These are phyloP conservation scores for Stagonosporopsis cucurbitacearum DNA, from an alignment of 2,329 filamentous ascomycete genomes.

Conservation along the genomic window DNA sequence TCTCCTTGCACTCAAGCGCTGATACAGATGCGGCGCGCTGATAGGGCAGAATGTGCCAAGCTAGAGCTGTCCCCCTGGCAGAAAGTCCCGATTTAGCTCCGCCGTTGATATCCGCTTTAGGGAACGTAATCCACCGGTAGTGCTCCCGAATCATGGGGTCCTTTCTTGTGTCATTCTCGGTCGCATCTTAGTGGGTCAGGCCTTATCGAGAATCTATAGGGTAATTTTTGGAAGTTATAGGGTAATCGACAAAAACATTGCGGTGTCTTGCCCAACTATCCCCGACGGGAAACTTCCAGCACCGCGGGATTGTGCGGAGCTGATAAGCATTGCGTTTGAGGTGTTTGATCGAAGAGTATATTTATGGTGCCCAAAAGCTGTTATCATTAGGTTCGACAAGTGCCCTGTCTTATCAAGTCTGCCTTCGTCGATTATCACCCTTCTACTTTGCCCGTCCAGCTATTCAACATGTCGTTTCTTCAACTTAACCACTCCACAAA, in stretches of 20 bases:
- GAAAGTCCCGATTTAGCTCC: slow-evolving; percentile 22
- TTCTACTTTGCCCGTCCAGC: slow-evolving; percentile 2
- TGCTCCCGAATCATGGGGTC: slow-evolving; percentile 23
- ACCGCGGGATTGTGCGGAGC: slow-evolving; percentile 31
- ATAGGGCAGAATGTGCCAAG: slow-evolving; percentile 27
- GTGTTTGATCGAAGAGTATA: slow-evolving; percentile 4
- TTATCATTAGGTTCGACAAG: slow-evolving; percentile 10
- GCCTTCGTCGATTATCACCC: not conserved
- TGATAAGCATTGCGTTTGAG: slow-evolving; percentile 29
- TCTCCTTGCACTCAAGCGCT: slow-evolving; percentile 27
- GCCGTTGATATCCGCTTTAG: slow-evolving; percentile 43
- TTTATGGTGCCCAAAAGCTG: slow-evolving; percentile 3
- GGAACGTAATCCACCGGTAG: slow-evolving; percentile 37
- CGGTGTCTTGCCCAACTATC: slow-evolving; percentile 16
- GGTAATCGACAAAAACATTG: slow-evolving; percentile 42
- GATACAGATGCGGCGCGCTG: slow-evolving; percentile 16
- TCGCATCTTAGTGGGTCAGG: slow-evolving; percentile 24
- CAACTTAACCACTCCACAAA: not conserved
- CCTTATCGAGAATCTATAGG: slow-evolving; percentile 45
- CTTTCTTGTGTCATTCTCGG: slow-evolving; percentile 36
- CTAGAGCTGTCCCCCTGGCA: slow-evolving; percentile 24
- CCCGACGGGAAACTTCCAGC: slow-evolving; percentile 17
- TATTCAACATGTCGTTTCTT: slow-evolving; percentile 13
- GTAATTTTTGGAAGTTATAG: slow-evolving; percentile 44
- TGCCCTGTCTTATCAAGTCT: slow-evolving; percentile 6